A percentile compares a stretch with the other conserved stretches of the same genome.
Conservation (phyloP, 768 basidiomycete species). For the Baorangia bicolor region DNA sequence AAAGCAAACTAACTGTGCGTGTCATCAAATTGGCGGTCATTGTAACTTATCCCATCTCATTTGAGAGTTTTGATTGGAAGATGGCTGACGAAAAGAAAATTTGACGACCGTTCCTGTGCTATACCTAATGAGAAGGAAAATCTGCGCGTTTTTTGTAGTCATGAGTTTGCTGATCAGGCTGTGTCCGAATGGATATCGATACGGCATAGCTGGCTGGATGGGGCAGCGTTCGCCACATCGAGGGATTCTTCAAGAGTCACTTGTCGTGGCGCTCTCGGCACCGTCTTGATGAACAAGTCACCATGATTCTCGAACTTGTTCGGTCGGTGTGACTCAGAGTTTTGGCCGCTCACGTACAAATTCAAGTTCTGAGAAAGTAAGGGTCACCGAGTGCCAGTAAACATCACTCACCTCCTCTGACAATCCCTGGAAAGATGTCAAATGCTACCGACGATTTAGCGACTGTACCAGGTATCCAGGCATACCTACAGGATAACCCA, state of each 20-base stretch:
- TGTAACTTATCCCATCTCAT: too few relatives aligned
- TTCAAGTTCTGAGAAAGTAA: neutral
- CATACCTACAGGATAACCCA: slow-evolving; percentile 47
- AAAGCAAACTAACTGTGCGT: neutral
- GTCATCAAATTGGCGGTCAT: too few relatives aligned
- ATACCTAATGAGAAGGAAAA: neutral
- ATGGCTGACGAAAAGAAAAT: neutral
- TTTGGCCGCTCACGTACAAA: neutral
- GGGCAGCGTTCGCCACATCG: neutral
- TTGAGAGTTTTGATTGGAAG: neutral
- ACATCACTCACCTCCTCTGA: neutral
- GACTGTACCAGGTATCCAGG: slow-evolving; percentile 31
- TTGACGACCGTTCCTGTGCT: neutral
- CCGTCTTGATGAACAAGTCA: slow-evolving; percentile 1
- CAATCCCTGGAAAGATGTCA: slow-evolving; percentile 14
- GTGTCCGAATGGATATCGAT: neutral
- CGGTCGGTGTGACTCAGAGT: slow-evolving; percentile 14
- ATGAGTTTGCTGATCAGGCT: neutral
- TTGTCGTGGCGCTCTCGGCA: neutral
- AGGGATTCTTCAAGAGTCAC: neutral
- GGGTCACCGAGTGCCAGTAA: neutral
- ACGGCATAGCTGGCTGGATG: neutral
- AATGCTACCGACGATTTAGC: slow-evolving; percentile 23
- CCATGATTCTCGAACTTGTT: neutral
- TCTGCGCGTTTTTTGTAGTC: neutral